Base-by-base conservation (phyloP, 768 basidiomycete species). In the Pulveroboletus ravenelii region DNA sequence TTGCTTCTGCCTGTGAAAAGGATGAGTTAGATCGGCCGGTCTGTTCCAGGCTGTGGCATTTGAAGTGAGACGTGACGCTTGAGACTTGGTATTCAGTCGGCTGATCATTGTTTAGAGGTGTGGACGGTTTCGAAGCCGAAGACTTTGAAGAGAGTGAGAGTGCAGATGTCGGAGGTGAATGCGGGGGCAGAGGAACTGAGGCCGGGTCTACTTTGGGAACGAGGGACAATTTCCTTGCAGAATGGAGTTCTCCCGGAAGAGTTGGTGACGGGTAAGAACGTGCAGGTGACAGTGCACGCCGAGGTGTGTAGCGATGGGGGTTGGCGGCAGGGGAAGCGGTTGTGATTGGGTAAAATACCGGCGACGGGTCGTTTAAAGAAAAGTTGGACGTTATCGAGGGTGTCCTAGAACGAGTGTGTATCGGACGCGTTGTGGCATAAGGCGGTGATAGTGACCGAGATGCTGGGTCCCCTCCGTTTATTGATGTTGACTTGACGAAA, bases 111-210 rank as follows among this genome's bases (percentile, higher is more conserved):
- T 67, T 61, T 15, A 61, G 63, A 1, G 76, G 77, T 12, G 69
- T 54, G 1, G 83, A 79, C 0, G 82, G 79, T 12, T 68, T 72
- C 1, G 85, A 85, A 12, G 74, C 69, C 3, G 85, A 86, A 2
- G 86, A 89, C n/a, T 71, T 79, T 4, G 88, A 89, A n/a, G 88
- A 89, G 57, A 84, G 78, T 1, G 88, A 91, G 14, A 89, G 56
- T 0, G 82, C 73, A 18, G 88, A 90, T 27, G 75, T 71, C 1
- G 87, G 83, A 13, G 88, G 88, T 2, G 88, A 89, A 52, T 82
- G 73, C 2, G 84, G 79, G 3, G 84, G 81, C 5, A 84, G 66
- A n/a, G 84, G 82, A 51, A 84, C 75, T 1, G 72, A 68, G 14
- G 73, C 59, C 9, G 82, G 79, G 54, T 85, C 84, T 27, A 81